Percentiles rank a stretch among this genome's conserved stretches.
Conservation (phyloP, 305 asterid genomes). For the Fraxinus sp. region DNA sequence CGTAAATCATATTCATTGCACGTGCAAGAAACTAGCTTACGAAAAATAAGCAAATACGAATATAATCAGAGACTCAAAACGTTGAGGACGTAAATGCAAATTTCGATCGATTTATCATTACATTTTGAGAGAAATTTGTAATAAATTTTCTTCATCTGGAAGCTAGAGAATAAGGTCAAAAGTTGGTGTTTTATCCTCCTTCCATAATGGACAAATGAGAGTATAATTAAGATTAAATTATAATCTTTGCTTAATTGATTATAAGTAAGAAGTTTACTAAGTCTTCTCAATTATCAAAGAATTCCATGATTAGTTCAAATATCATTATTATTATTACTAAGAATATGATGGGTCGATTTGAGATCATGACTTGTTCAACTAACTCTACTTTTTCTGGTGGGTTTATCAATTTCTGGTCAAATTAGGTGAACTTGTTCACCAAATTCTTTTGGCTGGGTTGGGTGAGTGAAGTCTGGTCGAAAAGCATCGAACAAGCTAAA, state of each 20-base stretch:
- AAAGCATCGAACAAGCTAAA: not conserved
- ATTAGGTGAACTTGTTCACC: not conserved
- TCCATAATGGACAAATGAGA: slow-evolving; percentile 4
- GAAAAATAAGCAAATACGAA: not conserved
- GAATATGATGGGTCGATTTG: not conserved
- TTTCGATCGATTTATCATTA: not conserved
- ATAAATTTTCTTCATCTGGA: slow-evolving; percentile 22
- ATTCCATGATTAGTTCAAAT: slow-evolving; percentile 40
- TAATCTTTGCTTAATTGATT: slow-evolving; percentile 24
- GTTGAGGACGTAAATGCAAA: not conserved
- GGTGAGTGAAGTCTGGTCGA: not conserved
- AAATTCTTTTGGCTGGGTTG: not conserved
- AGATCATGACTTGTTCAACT: not conserved
- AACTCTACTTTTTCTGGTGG: not conserved
- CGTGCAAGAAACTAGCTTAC: not conserved
- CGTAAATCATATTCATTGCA: not conserved
- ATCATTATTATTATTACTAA: slow-evolving; percentile 11
- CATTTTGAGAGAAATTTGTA: not conserved
- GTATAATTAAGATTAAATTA: slow-evolving; percentile 14
- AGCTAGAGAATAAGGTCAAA: slow-evolving; percentile 16
- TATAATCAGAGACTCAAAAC: not conserved
- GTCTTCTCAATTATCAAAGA: slow-evolving; percentile 41
- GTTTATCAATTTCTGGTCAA: not conserved
- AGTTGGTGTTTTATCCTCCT: slow-evolving; percentile 17
- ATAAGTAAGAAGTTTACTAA: slow-evolving; percentile 33